Base-by-base conservation (phyloP, 805 yeast genomes). In the Schizosaccharomyces japonicus region DNA sequence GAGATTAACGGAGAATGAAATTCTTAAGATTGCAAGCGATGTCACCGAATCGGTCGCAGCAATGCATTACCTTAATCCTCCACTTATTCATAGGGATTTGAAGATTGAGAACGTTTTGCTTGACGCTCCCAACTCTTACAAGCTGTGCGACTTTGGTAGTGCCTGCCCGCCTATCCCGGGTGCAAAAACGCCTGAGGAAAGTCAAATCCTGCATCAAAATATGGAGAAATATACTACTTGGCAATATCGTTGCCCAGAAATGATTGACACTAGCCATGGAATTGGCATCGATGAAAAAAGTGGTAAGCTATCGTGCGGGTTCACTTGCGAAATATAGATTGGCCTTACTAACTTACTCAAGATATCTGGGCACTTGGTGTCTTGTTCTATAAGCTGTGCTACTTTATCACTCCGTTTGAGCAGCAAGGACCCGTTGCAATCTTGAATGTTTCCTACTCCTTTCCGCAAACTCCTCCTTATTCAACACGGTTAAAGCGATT, bases 321-420 rank as follows among this genome's bases (percentile, higher is more conserved):
- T n/a, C n/a, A n/a, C n/a, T n/a, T n/a, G n/a, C n/a, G n/a, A n/a
- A n/a, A n/a, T n/a, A n/a, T n/a, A n/a, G n/a, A n/a, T n/a, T n/a
- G n/a, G n/a, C n/a, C n/a, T n/a, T n/a, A n/a, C n/a, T n/a, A n/a
- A 21, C 42, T 36, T 7, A 4, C 23, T 36, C 2, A 19, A 36
- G 42, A 87, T 63, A 80, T 87, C 45, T 87, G 98, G 98, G 98
- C 98, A 0, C 64, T 87, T 45, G 98, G 98, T 8, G 78, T 90
- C 29, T 81, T 90, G 52, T 66, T 90, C 47, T 87, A 81, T 66
- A 87, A 87, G 59, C 66, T 87, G 51, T 78, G 94, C 62, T 87
- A 80, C 63, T 87, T 82, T 61, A 85, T 80, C 1, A 87, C 98
- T 1, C 98, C 98, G 1, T 87, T 90, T 60, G 98, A 87, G 62